Evolutionary conservation across 805 yeast genomes (phyloP).

Genomic region (Ogataea populi-albae): DNA sequence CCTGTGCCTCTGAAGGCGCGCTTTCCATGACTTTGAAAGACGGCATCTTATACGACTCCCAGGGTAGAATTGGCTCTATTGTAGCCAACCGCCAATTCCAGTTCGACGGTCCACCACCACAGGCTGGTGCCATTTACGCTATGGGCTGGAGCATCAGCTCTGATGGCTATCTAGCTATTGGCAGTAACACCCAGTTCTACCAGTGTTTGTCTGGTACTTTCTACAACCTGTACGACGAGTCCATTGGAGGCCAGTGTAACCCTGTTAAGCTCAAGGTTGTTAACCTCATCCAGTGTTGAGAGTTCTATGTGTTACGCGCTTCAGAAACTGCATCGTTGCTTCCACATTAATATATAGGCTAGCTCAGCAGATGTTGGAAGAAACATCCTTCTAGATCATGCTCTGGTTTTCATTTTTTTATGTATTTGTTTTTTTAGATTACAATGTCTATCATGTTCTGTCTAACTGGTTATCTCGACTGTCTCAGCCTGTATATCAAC

Average conservation of each 20-base stretch:
- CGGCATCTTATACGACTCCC: slow-evolving; percentile 43
- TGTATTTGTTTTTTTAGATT: no score
- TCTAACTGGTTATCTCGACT: no score
- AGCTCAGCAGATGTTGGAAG: no score
- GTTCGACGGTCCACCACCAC: slow-evolving; percentile 66
- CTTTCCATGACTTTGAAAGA: slow-evolving; percentile 43
- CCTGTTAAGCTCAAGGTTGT: slow-evolving; percentile 44
- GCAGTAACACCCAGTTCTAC: slow-evolving; percentile 46
- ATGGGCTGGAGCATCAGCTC: slow-evolving; percentile 48
- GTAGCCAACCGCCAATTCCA: slow-evolving; percentile 65
- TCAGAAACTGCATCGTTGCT: no score
- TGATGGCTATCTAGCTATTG: slow-evolving; percentile 49
- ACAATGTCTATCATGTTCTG: no score
- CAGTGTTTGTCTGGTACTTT: slow-evolving; percentile 55
- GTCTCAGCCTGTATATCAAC: no score
- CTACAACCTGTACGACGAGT: slow-evolving; percentile 56
- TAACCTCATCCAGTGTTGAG: slow-evolving; percentile 38
- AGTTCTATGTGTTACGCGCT: background rate
- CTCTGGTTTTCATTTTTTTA: no score
- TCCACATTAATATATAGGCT: no score
- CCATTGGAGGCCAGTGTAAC: slow-evolving; percentile 45
- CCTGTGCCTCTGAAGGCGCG: slow-evolving; percentile 37
- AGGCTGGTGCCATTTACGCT: slow-evolving; percentile 54
- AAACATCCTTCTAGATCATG: no score
- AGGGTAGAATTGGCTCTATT: slow-evolving; percentile 55